Conservation (phyloP, 805 yeast species). For the Ogataea nonfermentans region DNA sequence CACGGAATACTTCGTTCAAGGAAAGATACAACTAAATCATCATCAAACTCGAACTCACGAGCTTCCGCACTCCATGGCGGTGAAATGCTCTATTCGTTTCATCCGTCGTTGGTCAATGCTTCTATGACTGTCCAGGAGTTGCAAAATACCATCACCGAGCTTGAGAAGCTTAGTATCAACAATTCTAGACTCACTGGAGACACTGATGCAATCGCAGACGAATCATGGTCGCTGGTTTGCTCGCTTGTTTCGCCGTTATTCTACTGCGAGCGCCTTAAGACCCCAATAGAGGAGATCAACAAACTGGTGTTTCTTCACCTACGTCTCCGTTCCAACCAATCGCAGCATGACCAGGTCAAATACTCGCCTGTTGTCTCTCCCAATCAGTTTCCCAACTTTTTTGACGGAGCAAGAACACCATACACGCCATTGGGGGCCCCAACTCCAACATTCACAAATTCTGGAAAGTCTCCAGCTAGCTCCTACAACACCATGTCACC, state of each 20-base stretch:
- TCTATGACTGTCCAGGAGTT: constrained; percentile 31
- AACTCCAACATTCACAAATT: constrained; percentile 22
- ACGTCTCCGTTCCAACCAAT: constrained; percentile 24
- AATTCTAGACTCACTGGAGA: constrained; percentile 33
- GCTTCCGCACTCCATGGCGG: constrained; percentile 31
- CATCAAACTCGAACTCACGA: constrained; percentile 39
- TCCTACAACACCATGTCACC: constrained; percentile 21
- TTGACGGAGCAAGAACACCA: constrained; percentile 7
- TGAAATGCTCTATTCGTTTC: constrained; percentile 38
- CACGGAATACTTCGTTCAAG: constrained; percentile 30
- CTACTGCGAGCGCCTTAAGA: constrained; percentile 44
- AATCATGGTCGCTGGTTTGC: constrained; percentile 48
- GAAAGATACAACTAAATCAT: constrained; percentile 35
- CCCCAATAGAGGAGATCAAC: constrained; percentile 58
- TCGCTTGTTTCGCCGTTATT: constrained; percentile 46
- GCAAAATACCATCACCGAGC: constrained; percentile 31
- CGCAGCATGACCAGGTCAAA: constrained; percentile 3
- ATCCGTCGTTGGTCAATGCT: constrained; percentile 26
- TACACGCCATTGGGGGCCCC: constrained; percentile 25
- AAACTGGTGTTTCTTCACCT: constrained; percentile 41
- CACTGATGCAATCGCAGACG: constrained; percentile 42
- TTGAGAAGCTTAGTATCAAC: constrained; percentile 30
- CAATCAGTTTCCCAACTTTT: constrained; percentile 1
- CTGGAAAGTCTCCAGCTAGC: constrained; percentile 21
- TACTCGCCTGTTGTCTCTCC: constrained; percentile 15